These are phyloP conservation scores for Ustilago sp. DNA, from an alignment of 1,284 basidiomycete genomes.

Conservation along the genomic window DNA sequence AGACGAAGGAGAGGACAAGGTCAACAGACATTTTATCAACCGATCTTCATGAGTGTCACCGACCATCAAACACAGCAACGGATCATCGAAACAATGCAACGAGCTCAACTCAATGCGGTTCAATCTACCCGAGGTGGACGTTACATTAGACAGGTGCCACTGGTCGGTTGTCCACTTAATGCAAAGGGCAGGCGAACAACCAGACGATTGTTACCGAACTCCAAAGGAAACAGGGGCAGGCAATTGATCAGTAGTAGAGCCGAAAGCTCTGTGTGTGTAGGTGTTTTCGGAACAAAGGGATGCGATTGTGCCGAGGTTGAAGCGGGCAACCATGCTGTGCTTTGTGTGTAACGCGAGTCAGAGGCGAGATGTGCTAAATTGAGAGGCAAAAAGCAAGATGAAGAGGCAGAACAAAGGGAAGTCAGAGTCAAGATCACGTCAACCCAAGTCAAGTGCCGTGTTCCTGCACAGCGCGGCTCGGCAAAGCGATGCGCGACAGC, in stretches of 20 bases:
- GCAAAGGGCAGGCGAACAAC: not conserved
- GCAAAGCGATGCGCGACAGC: not conserved
- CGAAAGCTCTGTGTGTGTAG: not conserved
- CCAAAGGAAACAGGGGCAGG: not conserved
- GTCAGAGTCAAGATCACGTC: not conserved
- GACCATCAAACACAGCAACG: not conserved
- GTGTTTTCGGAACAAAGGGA: constrained; percentile 1
- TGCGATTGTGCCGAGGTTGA: not conserved
- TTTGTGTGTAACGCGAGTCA: not conserved
- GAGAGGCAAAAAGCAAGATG: not conserved
- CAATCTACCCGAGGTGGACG: not conserved
- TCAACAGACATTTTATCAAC: not conserved
- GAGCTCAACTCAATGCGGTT: not conserved
- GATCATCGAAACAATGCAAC: not conserved
- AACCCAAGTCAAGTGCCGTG: not conserved
- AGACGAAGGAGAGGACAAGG: not conserved
- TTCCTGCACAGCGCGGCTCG: not conserved
- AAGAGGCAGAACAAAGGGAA: not conserved
- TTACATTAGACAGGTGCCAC: constrained; percentile 3
- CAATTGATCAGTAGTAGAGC: not conserved
- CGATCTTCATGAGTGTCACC: not conserved
- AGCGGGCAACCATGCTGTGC: not conserved
- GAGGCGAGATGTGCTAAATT: no score
- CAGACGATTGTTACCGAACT: not conserved
- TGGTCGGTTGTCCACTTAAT: not conserved